Evolutionary conservation across 2,329 filamentous ascomycete genomes (phyloP).

Genomic region (Metarhizium rileyi): DNA sequence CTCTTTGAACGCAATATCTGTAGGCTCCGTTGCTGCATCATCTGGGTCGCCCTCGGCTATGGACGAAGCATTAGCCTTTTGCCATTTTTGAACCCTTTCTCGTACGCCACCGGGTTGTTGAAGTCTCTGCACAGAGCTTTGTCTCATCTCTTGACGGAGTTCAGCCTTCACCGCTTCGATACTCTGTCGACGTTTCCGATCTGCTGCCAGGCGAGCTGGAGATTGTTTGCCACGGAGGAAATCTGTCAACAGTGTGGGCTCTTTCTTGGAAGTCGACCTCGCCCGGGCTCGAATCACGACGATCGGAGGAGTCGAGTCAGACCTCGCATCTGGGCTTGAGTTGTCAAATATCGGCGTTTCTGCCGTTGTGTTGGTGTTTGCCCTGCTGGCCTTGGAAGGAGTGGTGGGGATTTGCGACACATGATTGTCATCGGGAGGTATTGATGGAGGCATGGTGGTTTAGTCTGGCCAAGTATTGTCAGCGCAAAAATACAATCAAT

Average conservation of each 20-base stretch:
- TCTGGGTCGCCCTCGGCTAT: conserved; percentile 42
- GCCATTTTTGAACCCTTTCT: conserved; percentile 77
- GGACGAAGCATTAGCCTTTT: conserved; percentile 63
- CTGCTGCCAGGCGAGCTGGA: conserved; percentile 43
- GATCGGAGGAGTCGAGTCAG: conserved; percentile 35
- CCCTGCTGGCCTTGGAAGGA: conserved; percentile 5
- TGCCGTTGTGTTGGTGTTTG: conserved; percentile 1
- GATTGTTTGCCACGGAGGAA: conserved; percentile 49
- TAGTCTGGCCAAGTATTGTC: conserved; percentile 8
- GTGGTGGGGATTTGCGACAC: conserved; percentile 8
- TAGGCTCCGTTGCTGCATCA: conserved; percentile 45
- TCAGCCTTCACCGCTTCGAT: conserved; percentile 49
- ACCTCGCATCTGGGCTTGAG: conserved; percentile 17
- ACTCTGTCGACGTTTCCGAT: conserved; percentile 44
- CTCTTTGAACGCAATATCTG: conserved; percentile 49
- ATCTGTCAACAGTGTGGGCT: conserved; percentile 41
- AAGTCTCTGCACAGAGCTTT: conserved; percentile 47
- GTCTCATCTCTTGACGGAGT: conserved; percentile 43
- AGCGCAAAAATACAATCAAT: conserved; percentile 3
- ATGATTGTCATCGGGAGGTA: conserved; percentile 11
- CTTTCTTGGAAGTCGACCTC: conserved; percentile 29
- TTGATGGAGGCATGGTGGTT: conserved; percentile 15
- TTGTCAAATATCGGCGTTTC: conserved; percentile 9
- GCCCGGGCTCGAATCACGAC: conserved; percentile 21
- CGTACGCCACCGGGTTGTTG: conserved; percentile 59